Conservation (phyloP, 192 early-diverging fungal genomes). For the Funneliformis mosseae region DNA sequence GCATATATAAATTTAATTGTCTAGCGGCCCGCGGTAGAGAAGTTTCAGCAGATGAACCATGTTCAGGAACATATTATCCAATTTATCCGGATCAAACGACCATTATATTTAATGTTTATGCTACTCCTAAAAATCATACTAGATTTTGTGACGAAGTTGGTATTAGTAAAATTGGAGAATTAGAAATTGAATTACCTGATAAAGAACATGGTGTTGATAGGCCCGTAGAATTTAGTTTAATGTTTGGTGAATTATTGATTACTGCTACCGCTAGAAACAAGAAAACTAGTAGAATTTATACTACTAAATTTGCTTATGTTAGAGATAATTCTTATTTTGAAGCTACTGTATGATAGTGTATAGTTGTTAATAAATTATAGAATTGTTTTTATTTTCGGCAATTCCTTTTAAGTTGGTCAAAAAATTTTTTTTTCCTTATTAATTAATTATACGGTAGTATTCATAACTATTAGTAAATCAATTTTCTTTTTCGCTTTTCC, state of each 20-base stretch:
- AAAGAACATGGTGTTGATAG: neutral
- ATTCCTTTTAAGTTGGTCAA: too few species aligned
- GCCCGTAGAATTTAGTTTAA: conserved; percentile 6
- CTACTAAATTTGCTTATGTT: neutral
- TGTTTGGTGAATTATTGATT: conserved; percentile 1
- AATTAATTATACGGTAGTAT: too few species aligned
- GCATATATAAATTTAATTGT: conserved; percentile 8
- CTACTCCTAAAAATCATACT: neutral
- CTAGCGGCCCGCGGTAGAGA: neutral
- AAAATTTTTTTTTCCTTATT: too few species aligned
- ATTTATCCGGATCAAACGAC: neutral
- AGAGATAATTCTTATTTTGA: neutral
- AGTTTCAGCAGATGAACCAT: neutral
- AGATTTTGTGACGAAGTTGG: conserved; percentile 17
- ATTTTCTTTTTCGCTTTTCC: too few species aligned
- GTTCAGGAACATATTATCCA: neutral
- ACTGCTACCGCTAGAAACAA: neutral
- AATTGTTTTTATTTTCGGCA: too few species aligned
- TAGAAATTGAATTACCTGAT: neutral
- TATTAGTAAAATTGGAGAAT: conserved; percentile 13
- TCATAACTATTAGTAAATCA: too few species aligned
- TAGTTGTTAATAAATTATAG: too few species aligned
- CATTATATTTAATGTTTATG: conserved; percentile 2
- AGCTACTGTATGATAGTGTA: neutral
- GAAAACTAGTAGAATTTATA: neutral